These are phyloP conservation scores for Alternaria novae-zelandiae DNA, from an alignment of 2,329 filamentous ascomycete species.

Conservation along the genomic window DNA sequence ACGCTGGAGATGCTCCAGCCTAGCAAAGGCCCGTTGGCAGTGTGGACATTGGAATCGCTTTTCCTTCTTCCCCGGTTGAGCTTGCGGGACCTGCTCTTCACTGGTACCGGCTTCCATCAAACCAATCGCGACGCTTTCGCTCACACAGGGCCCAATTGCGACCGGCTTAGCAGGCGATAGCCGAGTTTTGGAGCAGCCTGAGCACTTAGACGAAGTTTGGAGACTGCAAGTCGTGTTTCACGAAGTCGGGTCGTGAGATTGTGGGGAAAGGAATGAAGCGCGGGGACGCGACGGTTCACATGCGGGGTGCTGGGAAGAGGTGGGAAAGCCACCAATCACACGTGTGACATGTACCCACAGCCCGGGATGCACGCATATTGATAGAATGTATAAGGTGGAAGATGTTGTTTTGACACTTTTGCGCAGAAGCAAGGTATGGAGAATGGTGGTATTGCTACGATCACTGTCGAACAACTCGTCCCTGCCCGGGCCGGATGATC, in stretches of 20 bases:
- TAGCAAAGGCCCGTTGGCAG: constrained; percentile 44
- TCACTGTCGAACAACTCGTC: neutral
- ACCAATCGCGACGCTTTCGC: constrained; percentile 3
- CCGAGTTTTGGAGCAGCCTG: constrained; percentile 3
- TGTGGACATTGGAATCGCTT: constrained; percentile 44
- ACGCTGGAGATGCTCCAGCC: constrained; percentile 50
- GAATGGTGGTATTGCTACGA: neutral
- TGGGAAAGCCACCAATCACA: constrained; percentile 10
- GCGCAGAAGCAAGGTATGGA: neutral
- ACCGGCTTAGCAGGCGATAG: neutral
- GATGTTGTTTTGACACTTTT: neutral
- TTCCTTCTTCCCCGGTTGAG: constrained; percentile 40
- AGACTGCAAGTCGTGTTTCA: constrained; percentile 6
- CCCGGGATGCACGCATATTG: neutral
- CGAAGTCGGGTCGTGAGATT: constrained; percentile 19
- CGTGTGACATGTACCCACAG: neutral
- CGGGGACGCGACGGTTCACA: constrained; percentile 12
- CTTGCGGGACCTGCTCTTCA: constrained; percentile 20
- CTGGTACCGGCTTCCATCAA: constrained; percentile 29
- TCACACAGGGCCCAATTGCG: constrained; percentile 2
- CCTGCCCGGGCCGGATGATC: neutral
- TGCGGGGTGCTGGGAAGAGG: constrained; percentile 26
- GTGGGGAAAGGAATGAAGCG: constrained; percentile 29
- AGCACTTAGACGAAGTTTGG: constrained; percentile 14
- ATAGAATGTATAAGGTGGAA: neutral